Conservation (phyloP, 139 green algal species). For the Chlorella sp. region DNA sequence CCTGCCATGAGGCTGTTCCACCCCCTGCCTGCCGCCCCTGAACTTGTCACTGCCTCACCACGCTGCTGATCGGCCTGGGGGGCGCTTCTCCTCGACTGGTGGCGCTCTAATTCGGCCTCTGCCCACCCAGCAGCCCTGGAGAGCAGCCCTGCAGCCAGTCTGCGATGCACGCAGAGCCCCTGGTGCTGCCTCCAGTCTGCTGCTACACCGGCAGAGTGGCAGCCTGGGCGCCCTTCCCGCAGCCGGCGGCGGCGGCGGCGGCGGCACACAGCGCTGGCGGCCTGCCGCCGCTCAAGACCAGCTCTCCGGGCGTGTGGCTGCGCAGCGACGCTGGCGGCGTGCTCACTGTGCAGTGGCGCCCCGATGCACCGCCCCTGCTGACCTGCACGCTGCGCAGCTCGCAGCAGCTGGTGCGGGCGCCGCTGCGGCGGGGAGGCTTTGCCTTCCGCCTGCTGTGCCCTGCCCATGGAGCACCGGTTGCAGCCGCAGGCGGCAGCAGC, state of each 20-base stretch:
- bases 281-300: conserved; percentile 23
- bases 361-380: conserved; percentile 4
- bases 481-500: neutral
- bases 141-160: too few relatives aligned
- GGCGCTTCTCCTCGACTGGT: too few relatives aligned
- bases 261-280: neutral
- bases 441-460: conserved; percentile 15
- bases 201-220: conserved; percentile 12
- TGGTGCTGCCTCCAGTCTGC: neutral
- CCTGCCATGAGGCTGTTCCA: too few relatives aligned
- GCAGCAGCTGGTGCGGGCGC: neutral
- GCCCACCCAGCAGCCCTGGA: too few relatives aligned
- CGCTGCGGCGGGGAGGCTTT: conserved; percentile 10
- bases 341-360: conserved; percentile 7
- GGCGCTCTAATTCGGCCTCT: too few relatives aligned
- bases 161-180: neutral
- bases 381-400: conserved; percentile 7
- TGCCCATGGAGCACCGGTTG: neutral
- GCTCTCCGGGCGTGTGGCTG: conserved; percentile 16
- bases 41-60: too few relatives aligned
- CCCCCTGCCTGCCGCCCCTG: too few relatives aligned
- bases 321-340: neutral
- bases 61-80: too few relatives aligned
- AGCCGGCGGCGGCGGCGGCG: neutral
- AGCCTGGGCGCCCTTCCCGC: conserved; percentile 17